These are phyloP conservation scores for Trypanosoma rangeli DNA, from an alignment of 208 protist species.

Conservation along the genomic window DNA sequence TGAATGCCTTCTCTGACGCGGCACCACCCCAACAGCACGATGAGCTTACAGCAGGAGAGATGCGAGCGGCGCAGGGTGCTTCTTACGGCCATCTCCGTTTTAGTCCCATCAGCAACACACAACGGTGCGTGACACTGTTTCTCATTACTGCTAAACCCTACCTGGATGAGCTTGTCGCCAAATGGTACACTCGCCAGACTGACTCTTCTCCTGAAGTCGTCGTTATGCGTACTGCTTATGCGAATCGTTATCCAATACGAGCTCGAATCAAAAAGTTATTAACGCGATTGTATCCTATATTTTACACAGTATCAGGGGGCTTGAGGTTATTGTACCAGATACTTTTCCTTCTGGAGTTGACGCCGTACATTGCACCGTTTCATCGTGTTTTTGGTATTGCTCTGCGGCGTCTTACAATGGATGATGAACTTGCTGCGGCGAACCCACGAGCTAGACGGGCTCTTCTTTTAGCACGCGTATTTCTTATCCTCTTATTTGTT, in stretches of 20 bases:
- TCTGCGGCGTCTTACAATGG: slow-evolving; percentile 41
- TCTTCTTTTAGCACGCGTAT: slow-evolving; percentile 54
- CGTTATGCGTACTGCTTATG: slow-evolving; percentile 46
- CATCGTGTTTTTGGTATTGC: slow-evolving; percentile 64
- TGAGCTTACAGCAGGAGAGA: slow-evolving; percentile 34
- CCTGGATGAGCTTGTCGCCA: slow-evolving; percentile 37
- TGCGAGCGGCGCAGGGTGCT: slow-evolving; percentile 43
- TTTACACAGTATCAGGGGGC: slow-evolving; percentile 40
- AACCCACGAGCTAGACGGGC: slow-evolving; percentile 45
- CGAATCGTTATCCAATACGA: slow-evolving; percentile 35
- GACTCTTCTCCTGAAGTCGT: slow-evolving; percentile 51
- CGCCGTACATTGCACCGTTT: slow-evolving; percentile 52
- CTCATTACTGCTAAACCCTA: slow-evolving; percentile 69
- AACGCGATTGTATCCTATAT: slow-evolving; percentile 47
- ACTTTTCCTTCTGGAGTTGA: slow-evolving; percentile 70
- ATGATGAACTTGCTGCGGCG: slow-evolving; percentile 36
- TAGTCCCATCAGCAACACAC: slow-evolving; percentile 31
- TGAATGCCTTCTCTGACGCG: not conserved
- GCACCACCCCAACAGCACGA: slow-evolving; percentile 21
- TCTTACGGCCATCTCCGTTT: slow-evolving; percentile 75
- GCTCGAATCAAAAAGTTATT: slow-evolving; percentile 44
- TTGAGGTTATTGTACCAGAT: slow-evolving; percentile 49
- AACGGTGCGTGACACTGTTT: slow-evolving; percentile 55
- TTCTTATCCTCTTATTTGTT: slow-evolving; percentile 64
- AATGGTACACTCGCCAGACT: slow-evolving; percentile 50